Percentiles rank a stretch among this genome's conserved stretches.
phyloP scores from a whole-genome alignment of 768 basidiomycete species.

The Collybiopsis luxurians region DNA sequence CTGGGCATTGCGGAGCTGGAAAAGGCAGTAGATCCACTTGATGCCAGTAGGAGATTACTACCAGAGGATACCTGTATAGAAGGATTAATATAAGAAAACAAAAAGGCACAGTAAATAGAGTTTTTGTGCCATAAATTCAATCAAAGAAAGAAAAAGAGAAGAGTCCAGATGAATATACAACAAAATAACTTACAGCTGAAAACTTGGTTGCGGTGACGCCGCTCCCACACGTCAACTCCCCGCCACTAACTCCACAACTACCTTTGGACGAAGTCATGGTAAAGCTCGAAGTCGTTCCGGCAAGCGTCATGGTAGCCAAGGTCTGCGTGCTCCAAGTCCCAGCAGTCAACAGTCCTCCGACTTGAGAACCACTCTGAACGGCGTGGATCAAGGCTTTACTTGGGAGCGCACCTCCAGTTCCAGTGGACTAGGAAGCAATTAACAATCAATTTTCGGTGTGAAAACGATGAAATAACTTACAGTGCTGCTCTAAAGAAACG shows the following conservation, averaged over 20 bases:
- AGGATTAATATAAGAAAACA: neutral
- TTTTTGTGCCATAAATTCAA: neutral
- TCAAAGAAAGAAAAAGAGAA: neutral
- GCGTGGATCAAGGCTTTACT: conserved; percentile 46
- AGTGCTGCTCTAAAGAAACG: neutral
- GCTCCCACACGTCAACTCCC: conserved; percentile 49
- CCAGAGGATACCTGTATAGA: conserved; percentile 43
- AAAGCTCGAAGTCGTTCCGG: conserved; percentile 47
- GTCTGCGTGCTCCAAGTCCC: conserved; percentile 66
- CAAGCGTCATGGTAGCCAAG: conserved; percentile 50
- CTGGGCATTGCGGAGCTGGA: conserved; percentile 51
- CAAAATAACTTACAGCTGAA: conserved; percentile 39
- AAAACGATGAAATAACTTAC: neutral
- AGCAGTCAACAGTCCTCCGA: conserved; percentile 51
- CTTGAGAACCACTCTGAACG: conserved; percentile 27
- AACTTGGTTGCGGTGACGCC: conserved; percentile 46
- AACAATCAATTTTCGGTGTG: neutral
- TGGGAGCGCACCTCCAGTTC: conserved; percentile 31
- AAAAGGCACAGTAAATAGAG: no score
- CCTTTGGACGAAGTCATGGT: conserved; percentile 61
- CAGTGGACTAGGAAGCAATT: neutral
- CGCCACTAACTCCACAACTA: conserved; percentile 46
- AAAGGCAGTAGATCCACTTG: conserved; percentile 46
- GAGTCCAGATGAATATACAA: neutral
- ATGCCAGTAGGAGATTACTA: conserved; percentile 45